phyloP scores from a whole-genome alignment of 805 yeast species.

The Limtongia smithiae region DNA sequence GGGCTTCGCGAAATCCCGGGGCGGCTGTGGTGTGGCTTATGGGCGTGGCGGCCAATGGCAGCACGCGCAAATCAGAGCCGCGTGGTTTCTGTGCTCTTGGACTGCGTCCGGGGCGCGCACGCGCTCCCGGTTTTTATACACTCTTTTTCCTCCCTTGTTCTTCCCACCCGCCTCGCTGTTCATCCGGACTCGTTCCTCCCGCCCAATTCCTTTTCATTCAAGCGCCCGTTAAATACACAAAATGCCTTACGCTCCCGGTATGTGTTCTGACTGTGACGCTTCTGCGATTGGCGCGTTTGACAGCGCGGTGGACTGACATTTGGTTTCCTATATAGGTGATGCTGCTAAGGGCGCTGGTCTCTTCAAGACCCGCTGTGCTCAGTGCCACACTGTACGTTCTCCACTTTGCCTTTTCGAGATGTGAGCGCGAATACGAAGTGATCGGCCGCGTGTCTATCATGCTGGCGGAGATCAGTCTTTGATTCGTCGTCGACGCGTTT shows the following conservation, averaged over 20 bases:
- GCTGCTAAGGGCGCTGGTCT: conserved; percentile 95
- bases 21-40: too few relatives aligned
- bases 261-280: not conserved
- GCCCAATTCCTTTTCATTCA: not conserved
- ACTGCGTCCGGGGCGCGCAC: too few relatives aligned
- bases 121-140: too few relatives aligned
- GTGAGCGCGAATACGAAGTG: not conserved
- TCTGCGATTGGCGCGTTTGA: not conserved
- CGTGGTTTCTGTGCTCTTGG: too few relatives aligned
- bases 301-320: not conserved
- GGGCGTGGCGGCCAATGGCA: conserved; percentile 22
- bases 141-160: too few relatives aligned
- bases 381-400: conserved; percentile 84
- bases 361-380: conserved; percentile 98
- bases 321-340: conserved; percentile 44
- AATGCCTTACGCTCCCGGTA: conserved; percentile 29
- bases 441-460: too few relatives aligned
- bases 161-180: not conserved
- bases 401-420: not conserved
- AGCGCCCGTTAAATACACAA: not conserved
- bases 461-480: too few relatives aligned
- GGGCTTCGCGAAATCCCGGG: too few relatives aligned
- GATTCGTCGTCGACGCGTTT: too few relatives aligned
- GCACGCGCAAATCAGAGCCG: not conserved
- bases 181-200: not conserved